These are phyloP conservation scores for Trichophyton schoenleinii DNA, from an alignment of 2,329 filamentous ascomycete genomes.

Conservation along the genomic window DNA sequence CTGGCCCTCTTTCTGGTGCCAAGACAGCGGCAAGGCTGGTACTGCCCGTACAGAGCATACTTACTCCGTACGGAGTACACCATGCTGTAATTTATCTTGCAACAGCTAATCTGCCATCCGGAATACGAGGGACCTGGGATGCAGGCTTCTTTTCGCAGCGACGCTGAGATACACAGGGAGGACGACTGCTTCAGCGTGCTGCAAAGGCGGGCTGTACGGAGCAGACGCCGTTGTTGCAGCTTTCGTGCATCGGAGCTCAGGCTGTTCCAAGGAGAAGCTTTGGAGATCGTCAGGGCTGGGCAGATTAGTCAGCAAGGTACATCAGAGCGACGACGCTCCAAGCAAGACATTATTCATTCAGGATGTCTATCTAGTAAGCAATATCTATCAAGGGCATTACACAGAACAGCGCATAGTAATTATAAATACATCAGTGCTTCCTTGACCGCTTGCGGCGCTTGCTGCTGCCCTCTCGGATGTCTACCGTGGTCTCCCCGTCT, in stretches of 20 bases:
- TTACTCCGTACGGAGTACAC: too few relatives aligned
- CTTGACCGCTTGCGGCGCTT: slow-evolving; percentile 35
- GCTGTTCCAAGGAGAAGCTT: not conserved
- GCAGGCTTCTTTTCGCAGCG: not conserved
- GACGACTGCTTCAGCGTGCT: slow-evolving; percentile 9
- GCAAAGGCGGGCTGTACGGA: not conserved
- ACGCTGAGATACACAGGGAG: not conserved
- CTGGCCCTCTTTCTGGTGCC: too few relatives aligned
- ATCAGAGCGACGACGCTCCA: too few relatives aligned
- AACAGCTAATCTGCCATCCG: too few relatives aligned
- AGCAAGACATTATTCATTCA: too few relatives aligned
- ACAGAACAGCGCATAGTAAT: not conserved
- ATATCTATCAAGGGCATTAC: too few relatives aligned
- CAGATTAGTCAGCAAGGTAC: too few relatives aligned
- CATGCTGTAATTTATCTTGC: not conserved
- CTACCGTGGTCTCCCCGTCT: slow-evolving; percentile 19
- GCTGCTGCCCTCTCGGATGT: slow-evolving; percentile 31
- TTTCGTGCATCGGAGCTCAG: not conserved
- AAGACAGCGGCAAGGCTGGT: not conserved
- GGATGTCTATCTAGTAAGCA: too few relatives aligned
- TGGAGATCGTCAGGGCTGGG: not conserved
- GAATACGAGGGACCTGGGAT: not conserved
- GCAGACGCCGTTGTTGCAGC: not conserved
- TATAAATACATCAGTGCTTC: slow-evolving; percentile 24
- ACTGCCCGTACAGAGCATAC: not conserved